A percentile compares a stretch with the other conserved stretches of the same genome.
Evolutionary conservation across 129 eudicot genomes (phyloP).

Genomic region (Tagetes erecta): DNA sequence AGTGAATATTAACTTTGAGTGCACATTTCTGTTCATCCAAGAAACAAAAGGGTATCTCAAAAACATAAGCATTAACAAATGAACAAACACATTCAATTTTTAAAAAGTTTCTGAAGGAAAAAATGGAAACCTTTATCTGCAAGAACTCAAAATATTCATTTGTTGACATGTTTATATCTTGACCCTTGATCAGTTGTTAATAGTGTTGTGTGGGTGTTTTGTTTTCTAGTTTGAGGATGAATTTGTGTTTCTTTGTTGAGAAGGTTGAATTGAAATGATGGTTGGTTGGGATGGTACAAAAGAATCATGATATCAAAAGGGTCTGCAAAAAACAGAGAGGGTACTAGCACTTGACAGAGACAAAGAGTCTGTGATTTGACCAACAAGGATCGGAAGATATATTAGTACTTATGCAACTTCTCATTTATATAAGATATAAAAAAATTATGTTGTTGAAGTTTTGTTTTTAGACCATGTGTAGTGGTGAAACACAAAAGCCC

Average conservation of each 20-base stretch:
- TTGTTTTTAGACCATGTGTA: too few relatives aligned
- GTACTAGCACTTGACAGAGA: background rate
- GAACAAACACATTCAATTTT: background rate
- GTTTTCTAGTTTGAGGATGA: conserved; percentile 18
- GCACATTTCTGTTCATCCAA: conserved; percentile 46
- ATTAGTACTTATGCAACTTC: background rate
- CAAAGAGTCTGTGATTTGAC: conserved; percentile 2
- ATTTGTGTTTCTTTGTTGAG: background rate
- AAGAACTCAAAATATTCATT: conserved; percentile 37
- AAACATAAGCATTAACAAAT: background rate
- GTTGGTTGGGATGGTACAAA: background rate
- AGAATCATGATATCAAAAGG: conserved; percentile 1
- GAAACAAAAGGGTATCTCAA: background rate
- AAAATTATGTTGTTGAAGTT: background rate
- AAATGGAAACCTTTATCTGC: conserved; percentile 36
- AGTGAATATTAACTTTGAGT: conserved; percentile 68
- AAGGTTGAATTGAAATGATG: background rate
- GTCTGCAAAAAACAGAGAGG: background rate
- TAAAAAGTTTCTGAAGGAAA: background rate
- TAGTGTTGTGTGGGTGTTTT: background rate
- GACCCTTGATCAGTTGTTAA: background rate
- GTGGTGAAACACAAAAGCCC: too few relatives aligned
- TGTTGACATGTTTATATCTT: conserved; percentile 32
- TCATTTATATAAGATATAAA: too few relatives aligned
- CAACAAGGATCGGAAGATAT: background rate